Percentiles rank a stretch among this genome's conserved stretches.
Conservation (phyloP, 78 protist genomes). For the Speleostelium caveatum region DNA sequence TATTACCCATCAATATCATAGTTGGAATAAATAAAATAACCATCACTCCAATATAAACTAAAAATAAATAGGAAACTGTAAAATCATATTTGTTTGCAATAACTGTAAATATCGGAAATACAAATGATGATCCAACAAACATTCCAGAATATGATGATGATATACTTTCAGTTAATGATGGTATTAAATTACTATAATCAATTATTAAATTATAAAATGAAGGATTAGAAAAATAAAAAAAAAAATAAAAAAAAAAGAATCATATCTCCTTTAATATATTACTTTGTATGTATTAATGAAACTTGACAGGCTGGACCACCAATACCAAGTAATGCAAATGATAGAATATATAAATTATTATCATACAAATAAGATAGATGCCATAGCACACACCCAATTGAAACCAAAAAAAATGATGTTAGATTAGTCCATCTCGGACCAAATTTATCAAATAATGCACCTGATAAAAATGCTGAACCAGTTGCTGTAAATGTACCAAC, state of each 20-base stretch:
- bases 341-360: constrained; percentile 40
- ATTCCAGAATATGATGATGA: constrained; percentile 55
- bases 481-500: constrained; percentile 74
- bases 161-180: not conserved
- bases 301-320: constrained; percentile 82
- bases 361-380: not conserved
- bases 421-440: constrained; percentile 59
- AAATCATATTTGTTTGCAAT: constrained; percentile 30
- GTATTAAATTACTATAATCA: constrained; percentile 44
- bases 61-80: constrained; percentile 7
- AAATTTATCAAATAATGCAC: constrained; percentile 50
- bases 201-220: too few relatives aligned
- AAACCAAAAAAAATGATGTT: constrained; percentile 8
- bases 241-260: not conserved
- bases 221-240: too few relatives aligned
- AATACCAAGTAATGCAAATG: constrained; percentile 67
- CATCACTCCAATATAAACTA: constrained; percentile 13
- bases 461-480: constrained; percentile 66
- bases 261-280: not conserved
- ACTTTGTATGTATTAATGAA: constrained; percentile 34
- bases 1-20: constrained; percentile 14
- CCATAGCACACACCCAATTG: constrained; percentile 50
- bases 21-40: constrained; percentile 45
- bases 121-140: constrained; percentile 78
- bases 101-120: constrained; percentile 42